phyloP scores from a whole-genome alignment of 352 stramenopile genomes.

The Phytopythium cucurbitacearum region DNA sequence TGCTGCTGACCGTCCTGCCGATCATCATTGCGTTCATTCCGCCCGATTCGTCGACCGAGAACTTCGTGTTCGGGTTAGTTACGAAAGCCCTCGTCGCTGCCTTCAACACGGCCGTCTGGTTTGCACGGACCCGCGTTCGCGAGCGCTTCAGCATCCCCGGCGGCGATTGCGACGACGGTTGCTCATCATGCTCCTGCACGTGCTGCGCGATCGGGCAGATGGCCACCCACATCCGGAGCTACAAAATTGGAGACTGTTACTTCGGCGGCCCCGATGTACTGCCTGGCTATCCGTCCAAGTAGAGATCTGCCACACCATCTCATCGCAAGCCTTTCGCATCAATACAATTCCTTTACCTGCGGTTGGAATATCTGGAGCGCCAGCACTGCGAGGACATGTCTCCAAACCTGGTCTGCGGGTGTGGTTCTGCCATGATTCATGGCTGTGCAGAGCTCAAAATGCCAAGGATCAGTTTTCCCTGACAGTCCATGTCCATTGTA shows the following conservation, averaged over 20 bases:
- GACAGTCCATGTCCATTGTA: background rate
- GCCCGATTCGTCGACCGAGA: conserved; percentile 3
- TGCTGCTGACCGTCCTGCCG: conserved; percentile 21
- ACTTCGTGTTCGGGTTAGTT: too few relatives aligned
- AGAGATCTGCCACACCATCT: too few relatives aligned
- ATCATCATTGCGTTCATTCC: conserved; percentile 23
- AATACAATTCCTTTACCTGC: too few relatives aligned
- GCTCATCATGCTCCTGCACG: conserved; percentile 13
- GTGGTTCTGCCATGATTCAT: too few relatives aligned
- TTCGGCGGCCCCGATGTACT: conserved; percentile 18
- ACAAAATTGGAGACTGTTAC: conserved; percentile 22
- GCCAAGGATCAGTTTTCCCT: too few relatives aligned
- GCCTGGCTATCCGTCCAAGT: conserved; percentile 9
- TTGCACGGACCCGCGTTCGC: conserved; percentile 1
- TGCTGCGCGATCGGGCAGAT: conserved; percentile 32
- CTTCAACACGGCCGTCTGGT: conserved; percentile 10
- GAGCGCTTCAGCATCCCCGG: conserved; percentile 3
- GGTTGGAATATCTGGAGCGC: too few relatives aligned
- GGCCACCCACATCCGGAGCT: conserved; percentile 30
- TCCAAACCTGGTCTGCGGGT: too few relatives aligned
- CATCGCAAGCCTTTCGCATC: background rate
- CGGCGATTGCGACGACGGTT: conserved; percentile 1
- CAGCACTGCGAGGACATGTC: too few relatives aligned
- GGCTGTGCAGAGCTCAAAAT: too few relatives aligned
- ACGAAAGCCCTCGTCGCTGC: conserved; percentile 5